These are phyloP conservation scores for Chondrus crispus DNA, from an alignment of 23 red algal species.

Conservation along the genomic window DNA sequence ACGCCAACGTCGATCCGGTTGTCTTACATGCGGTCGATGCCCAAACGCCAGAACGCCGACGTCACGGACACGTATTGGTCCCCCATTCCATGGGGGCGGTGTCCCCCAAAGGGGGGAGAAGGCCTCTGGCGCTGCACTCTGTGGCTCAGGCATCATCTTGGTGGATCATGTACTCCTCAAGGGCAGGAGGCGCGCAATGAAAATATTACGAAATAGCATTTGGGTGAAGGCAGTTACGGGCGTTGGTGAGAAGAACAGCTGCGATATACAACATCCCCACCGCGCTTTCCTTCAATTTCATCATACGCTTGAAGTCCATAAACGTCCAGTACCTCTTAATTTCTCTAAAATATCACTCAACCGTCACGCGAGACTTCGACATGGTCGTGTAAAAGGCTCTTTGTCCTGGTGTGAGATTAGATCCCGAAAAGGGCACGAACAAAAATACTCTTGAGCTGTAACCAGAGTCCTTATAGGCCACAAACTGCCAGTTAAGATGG, in stretches of 20 bases:
- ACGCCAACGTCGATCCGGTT: conserved; percentile 8
- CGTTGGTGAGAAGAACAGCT: no score
- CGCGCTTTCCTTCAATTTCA: no score
- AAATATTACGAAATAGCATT: no score
- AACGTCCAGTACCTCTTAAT: neutral
- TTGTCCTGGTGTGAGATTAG: neutral
- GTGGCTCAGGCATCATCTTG: no score
- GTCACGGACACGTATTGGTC: neutral
- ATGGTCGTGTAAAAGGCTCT: neutral
- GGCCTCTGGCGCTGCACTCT: no score
- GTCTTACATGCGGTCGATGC: neutral
- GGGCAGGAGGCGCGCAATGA: no score
- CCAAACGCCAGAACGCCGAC: neutral
- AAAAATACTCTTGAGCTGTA: neutral
- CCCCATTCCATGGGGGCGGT: no score
- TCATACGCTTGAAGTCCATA: neutral
- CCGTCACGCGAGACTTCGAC: neutral
- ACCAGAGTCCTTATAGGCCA: neutral
- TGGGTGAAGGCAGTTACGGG: no score
- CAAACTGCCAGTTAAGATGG: neutral
- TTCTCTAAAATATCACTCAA: neutral
- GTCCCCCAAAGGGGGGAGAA: no score
- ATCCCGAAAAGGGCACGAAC: neutral
- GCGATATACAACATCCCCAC: no score
- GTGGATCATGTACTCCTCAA: no score